phyloP scores from a whole-genome alignment of 805 yeast species.

The Nakazawaea ambrosiae region DNA sequence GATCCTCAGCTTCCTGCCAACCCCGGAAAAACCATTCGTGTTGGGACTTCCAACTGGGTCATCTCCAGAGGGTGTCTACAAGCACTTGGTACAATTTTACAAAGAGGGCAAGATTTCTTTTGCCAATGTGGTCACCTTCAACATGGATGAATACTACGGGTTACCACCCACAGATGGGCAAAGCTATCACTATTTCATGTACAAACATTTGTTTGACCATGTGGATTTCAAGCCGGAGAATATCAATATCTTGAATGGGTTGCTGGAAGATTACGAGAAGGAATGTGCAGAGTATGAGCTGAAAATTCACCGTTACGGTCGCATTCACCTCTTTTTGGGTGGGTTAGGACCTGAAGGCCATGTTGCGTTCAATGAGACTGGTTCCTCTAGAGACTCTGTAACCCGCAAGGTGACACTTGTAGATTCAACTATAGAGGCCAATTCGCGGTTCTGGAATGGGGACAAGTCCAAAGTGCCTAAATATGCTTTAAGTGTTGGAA shows the following conservation, averaged over 20 bases:
- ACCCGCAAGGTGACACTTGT: constrained; percentile 44
- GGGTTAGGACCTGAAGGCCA: constrained; percentile 60
- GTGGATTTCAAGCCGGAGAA: constrained; percentile 45
- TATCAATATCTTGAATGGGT: constrained; percentile 49
- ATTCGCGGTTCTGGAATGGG: constrained; percentile 43
- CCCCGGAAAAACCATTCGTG: constrained; percentile 40
- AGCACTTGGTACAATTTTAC: constrained; percentile 36
- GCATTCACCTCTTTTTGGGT: constrained; percentile 47
- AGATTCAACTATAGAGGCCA: constrained; percentile 43
- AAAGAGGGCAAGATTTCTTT: constrained; percentile 35
- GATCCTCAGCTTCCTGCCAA: constrained; percentile 39
- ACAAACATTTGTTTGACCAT: constrained; percentile 46
- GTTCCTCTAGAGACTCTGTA: constrained; percentile 35
- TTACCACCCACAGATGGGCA: constrained; percentile 39
- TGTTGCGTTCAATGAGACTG: constrained; percentile 53
- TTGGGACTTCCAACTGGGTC: constrained; percentile 58
- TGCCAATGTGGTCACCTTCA: constrained; percentile 48
- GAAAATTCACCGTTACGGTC: constrained; percentile 38
- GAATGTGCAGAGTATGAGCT: constrained; percentile 45
- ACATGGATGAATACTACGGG: constrained; percentile 56
- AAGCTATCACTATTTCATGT: constrained; percentile 54
- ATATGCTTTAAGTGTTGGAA: constrained; percentile 47
- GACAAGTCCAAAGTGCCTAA: constrained; percentile 42
- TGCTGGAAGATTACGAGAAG: constrained; percentile 32
- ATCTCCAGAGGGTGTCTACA: constrained; percentile 50